These are phyloP conservation scores for Phytopythium kandeliae DNA, from an alignment of 352 stramenopile genomes.

Conservation along the genomic window DNA sequence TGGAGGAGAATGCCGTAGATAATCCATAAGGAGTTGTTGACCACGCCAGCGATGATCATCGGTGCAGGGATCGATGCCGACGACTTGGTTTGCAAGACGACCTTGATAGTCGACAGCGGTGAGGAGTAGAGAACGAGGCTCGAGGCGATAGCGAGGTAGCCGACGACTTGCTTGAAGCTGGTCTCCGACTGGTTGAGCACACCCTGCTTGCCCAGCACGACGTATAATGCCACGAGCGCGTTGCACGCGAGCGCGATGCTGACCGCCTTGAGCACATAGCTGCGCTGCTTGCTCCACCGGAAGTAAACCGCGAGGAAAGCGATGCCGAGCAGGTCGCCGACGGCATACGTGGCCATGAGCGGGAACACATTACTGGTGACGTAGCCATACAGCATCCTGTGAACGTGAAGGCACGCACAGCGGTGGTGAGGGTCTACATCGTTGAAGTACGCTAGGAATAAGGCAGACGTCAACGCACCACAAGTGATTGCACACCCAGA, in stretches of 20 bases:
- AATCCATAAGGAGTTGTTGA: conserved; percentile 77
- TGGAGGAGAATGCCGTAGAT: conserved; percentile 50
- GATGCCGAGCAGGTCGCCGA: conserved; percentile 40
- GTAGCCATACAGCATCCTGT: conserved; percentile 61
- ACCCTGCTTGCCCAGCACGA: conserved; percentile 29
- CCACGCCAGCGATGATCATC: conserved; percentile 51
- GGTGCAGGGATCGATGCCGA: conserved; percentile 51
- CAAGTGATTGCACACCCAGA: conserved; percentile 69
- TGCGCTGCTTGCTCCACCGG: conserved; percentile 29
- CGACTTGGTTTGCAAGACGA: conserved; percentile 45
- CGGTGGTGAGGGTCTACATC: not conserved
- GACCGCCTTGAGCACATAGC: conserved; percentile 26
- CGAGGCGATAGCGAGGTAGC: conserved; percentile 40
- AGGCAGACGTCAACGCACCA: conserved; percentile 23
- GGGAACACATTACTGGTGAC: conserved; percentile 39
- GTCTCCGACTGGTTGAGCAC: conserved; percentile 20
- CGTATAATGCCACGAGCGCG: conserved; percentile 37
- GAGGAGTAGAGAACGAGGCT: conserved; percentile 64
- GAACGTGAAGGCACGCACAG: not conserved
- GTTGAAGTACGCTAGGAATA: no score
- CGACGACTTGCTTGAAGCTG: conserved; percentile 25
- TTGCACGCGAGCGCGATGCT: conserved; percentile 31
- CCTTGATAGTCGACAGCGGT: conserved; percentile 46
- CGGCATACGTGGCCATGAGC: conserved; percentile 41
- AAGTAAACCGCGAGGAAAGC: conserved; percentile 45